Conservation (phyloP, 2,329 filamentous ascomycete genomes). For the Hypoxylon rubiginosum region DNA sequence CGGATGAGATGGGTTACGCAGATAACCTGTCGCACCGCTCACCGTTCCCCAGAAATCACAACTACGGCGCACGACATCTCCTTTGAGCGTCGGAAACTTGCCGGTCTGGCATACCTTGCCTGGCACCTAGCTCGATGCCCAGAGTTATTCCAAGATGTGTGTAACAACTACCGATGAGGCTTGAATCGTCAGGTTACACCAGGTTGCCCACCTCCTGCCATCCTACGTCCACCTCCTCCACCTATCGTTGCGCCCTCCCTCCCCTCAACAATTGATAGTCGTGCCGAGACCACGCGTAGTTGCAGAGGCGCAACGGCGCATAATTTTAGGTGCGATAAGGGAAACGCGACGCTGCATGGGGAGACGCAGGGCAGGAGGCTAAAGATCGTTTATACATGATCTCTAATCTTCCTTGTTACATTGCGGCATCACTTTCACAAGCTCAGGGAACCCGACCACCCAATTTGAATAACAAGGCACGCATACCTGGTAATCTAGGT, state of each 20-base stretch:
- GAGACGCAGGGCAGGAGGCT: slow-evolving; percentile 5
- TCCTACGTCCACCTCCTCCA: background rate
- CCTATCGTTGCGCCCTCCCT: background rate
- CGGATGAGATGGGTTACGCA: slow-evolving; percentile 12
- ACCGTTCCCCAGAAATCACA: slow-evolving; percentile 34
- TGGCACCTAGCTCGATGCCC: slow-evolving; percentile 21
- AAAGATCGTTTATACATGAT: slow-evolving; percentile 34
- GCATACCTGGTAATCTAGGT: background rate
- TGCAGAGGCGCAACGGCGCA: slow-evolving; percentile 14
- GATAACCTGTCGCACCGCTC: slow-evolving; percentile 9
- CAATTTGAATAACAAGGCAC: slow-evolving; percentile 24
- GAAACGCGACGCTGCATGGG: slow-evolving; percentile 17
- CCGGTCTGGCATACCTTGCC: slow-evolving; percentile 26
- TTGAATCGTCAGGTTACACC: slow-evolving; percentile 25
- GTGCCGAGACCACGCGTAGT: slow-evolving; percentile 10
- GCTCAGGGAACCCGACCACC: slow-evolving; percentile 17
- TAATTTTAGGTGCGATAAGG: slow-evolving; percentile 11
- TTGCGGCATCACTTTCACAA: slow-evolving; percentile 34
- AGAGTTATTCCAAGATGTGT: slow-evolving; percentile 20
- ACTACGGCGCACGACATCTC: slow-evolving; percentile 22
- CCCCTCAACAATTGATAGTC: slow-evolving; percentile 17
- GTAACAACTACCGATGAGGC: slow-evolving; percentile 30
- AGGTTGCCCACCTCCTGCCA: slow-evolving; percentile 9
- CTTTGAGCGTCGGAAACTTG: slow-evolving; percentile 34
- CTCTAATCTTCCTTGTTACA: slow-evolving; percentile 34